Conservation (phyloP, 805 yeast genomes). For the Candida peoriensis region DNA sequence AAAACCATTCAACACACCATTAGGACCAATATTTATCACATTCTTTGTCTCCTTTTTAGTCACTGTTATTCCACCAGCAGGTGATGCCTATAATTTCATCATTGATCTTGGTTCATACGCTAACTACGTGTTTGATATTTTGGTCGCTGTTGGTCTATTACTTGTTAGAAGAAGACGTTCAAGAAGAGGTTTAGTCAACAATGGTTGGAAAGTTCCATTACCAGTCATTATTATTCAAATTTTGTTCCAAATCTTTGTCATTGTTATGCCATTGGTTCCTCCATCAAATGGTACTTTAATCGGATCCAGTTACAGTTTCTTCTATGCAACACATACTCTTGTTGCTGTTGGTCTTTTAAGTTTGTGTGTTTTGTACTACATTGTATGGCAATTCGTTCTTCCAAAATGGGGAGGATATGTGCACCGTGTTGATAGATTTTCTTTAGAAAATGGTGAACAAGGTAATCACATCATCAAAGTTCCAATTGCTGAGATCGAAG, state of each 20-base stretch:
- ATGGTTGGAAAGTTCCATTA: slow-evolving; percentile 47
- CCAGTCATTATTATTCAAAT: slow-evolving; percentile 57
- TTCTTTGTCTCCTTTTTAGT: slow-evolving; percentile 66
- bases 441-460: slow-evolving; percentile 64
- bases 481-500: slow-evolving; percentile 12
- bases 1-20: slow-evolving; percentile 33
- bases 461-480: slow-evolving; percentile 46
- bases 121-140: slow-evolving; percentile 62
- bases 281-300: slow-evolving; percentile 39
- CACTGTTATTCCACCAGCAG: slow-evolving; percentile 76
- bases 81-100: slow-evolving; percentile 77
- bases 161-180: slow-evolving; percentile 46
- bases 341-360: slow-evolving; percentile 66
- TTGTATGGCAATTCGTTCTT: slow-evolving; percentile 51
- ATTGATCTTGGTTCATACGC: slow-evolving; percentile 69
- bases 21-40: slow-evolving; percentile 65
- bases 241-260: slow-evolving; percentile 56
- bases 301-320: slow-evolving; percentile 56
- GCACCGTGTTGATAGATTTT: slow-evolving; percentile 42
- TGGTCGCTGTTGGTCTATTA: slow-evolving; percentile 57
- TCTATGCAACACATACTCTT: slow-evolving; percentile 71
- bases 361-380: slow-evolving; percentile 58
- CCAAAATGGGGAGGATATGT: slow-evolving; percentile 51
- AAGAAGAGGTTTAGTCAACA: slow-evolving; percentile 48
- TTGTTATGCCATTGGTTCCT: slow-evolving; percentile 71